phyloP scores from a whole-genome alignment of 768 basidiomycete genomes.

The Polyporus arcularius region DNA sequence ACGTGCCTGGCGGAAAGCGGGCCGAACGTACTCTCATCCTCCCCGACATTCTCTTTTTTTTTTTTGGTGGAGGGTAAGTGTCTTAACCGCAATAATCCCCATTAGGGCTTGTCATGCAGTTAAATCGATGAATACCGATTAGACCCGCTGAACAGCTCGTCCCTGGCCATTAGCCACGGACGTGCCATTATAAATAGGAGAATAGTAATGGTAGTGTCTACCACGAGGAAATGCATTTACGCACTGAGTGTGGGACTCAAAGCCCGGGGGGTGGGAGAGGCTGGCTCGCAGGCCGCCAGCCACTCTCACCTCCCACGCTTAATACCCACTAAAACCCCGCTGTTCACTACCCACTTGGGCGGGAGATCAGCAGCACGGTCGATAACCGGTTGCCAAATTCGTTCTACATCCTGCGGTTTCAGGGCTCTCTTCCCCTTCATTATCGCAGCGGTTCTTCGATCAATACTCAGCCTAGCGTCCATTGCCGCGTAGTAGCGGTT shows the following conservation, averaged over 20 bases:
- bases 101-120: not conserved
- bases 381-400: not conserved
- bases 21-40: too few relatives aligned
- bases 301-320: not conserved
- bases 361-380: not conserved
- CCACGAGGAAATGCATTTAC: slow-evolving; percentile 9
- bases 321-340: slow-evolving; percentile 11
- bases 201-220: too few relatives aligned
- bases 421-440: too few relatives aligned
- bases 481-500: too few relatives aligned
- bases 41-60: too few relatives aligned
- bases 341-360: not conserved
- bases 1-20: too few relatives aligned
- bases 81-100: not conserved
- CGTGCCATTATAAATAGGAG: not conserved
- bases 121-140: not conserved
- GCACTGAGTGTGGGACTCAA: slow-evolving; percentile 13
- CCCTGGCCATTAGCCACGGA: not conserved
- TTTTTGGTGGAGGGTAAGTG: not conserved
- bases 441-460: too few relatives aligned
- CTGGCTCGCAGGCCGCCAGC: not conserved
- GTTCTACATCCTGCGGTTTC: too few relatives aligned
- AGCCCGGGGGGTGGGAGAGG: not conserved
- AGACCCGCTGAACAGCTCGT: not conserved
- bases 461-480: too few relatives aligned